Evolutionary conservation across 2,329 filamentous ascomycete genomes (phyloP), one percentile per base, ranked within the genome.

Genomic region (Lizonia empirigonia): DNA sequence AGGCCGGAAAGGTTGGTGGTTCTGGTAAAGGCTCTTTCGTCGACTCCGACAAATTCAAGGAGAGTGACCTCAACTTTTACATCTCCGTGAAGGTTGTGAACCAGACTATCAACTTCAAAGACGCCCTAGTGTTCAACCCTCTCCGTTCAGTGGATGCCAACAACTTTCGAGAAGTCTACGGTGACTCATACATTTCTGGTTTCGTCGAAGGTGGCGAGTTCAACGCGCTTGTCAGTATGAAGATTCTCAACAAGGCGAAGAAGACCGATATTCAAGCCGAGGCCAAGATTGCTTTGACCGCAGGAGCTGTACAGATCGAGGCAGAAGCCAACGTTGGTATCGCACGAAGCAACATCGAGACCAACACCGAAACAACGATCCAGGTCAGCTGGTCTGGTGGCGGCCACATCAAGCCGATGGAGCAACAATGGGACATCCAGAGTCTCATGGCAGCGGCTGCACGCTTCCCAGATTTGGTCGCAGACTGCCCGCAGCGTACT

Each of bases 31-130:
- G 24, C n/a, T 37, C 20, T 13, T 45, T 38, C 19, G 49, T 58
- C 6, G 44, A 56, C 22, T 34, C 35, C n/a, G 40, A 44, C 12
- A 53, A 44, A 24, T 39, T 70, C 53, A 69, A 68, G 44, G 51
- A 63, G 22, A 59, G 54, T 27, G 65, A 70, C 48, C 36, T 69
- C 8, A 70, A 69, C 48, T 64, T 56, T 37, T 56, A 56, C 33
- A 67, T n/a, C n/a, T n/a, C n/a, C n/a, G n/a, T n/a, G n/a, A n/a
- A 65, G 18, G 65, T 68, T 16, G 60, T 62, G 18, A 66, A 66
- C 30, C 62, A 69, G 32, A 64, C 54, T 2, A 42, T 61, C 19
- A 57, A 55, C 19, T 38, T 61, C 9, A 56, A 57, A 32, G 65
- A 69, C 23, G 60, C 42, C 8, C 34, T 57, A 3, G 47, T 47